Base-by-base conservation (phyloP, 1,284 basidiomycete species). In the Ganoderma lucidum region DNA sequence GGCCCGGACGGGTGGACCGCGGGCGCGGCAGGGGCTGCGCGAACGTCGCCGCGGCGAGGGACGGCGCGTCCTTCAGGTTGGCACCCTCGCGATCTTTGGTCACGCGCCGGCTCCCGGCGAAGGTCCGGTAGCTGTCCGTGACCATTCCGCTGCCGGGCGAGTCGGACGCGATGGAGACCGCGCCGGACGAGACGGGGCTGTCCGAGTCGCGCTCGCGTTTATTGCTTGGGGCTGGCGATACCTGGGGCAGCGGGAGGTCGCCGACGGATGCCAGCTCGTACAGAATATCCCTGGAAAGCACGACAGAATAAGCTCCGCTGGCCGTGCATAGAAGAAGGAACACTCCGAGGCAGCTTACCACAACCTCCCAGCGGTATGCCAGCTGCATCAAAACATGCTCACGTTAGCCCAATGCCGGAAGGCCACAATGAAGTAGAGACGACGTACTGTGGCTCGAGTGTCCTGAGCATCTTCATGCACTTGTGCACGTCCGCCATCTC, bases 401-500 rank as follows among this genome's bases (percentile, higher is more conserved):
- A 19, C 12, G 37, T 59, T 37, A 51, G 60, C 55, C 60, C 61
- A 35, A 65, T 35, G 65, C 41, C 35, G 45, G 23, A 51, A 51
- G 10, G 6, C 17, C 44, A 44, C 9, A 48, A 45, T 12, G 59
- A 55, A 17, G 8, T 62, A 53, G n/a, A 37, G 44, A 53, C 9
- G 14, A 77, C 81, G 69, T 74, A 90, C 76, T 83, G 81, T 30
- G 82, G 77, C 75, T 93, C 91, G 56, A 85, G 82, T 15, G 78
- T 77, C 64, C 85, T 83, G 37, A 93, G 79, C 23, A 87, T 87
- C 41, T 86, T 81, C 82, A 94, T 88, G 74, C 92, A 93, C 74
- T 88, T 90, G 71, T 89, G 83, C 37, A 95, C 90, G 74, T 94
- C 92, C 59, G 82, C 82, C 83, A 93, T 87, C 74, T 92, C 89